Evolutionary conservation across 148 eudicot genomes (phyloP), one percentile per base, ranked within the genome.

Genomic region (Dysphania ambrosioides): DNA sequence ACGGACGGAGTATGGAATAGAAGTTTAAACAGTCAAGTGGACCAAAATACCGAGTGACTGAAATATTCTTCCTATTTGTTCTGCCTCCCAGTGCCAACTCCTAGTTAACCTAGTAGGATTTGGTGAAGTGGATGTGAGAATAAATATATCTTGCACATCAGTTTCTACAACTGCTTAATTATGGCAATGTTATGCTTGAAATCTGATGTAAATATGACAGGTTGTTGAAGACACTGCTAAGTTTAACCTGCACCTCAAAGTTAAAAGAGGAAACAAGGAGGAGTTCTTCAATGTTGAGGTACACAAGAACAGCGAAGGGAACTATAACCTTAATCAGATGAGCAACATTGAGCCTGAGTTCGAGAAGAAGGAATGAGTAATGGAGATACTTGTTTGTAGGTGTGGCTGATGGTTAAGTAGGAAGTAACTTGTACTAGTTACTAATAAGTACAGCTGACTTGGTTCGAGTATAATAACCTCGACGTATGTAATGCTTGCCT

Each of bases 271-370:
- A 77, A 81, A 65, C 70, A 91, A 88, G 78, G 92, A 87, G 66
- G 98, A 94, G 84, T 81, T 83, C 75, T 84, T 86, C 81, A 91
- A 90, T 81, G 98, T 90, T 41, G 88, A 91, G 84, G 96, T 94
- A 78, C 97, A 91, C 84, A 94, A 85, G 82, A 83, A 83, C 72
- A 72, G 75, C 15, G 91, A 88, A 70, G 98, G 97, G 13, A 77
- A 82, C 75, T 90, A 85, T 84, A 76, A 77, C 55, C 86, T 91
- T 77, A 91, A 91, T 76, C 82, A 88, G 75, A 87, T 91, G 92
- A 87, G 67, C 24, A 16, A 53, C 51, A 69, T 81, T 11, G 59
- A 63, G 70, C 80, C 83, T 1, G 80, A 81, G 78, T 8, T 5
- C 31, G 72, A 67, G 74, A 38, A 80, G 11, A 10, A 27, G 40